Base-by-base conservation (phyloP, 208 protist species). In the Trypanosoma conorhini region DNA sequence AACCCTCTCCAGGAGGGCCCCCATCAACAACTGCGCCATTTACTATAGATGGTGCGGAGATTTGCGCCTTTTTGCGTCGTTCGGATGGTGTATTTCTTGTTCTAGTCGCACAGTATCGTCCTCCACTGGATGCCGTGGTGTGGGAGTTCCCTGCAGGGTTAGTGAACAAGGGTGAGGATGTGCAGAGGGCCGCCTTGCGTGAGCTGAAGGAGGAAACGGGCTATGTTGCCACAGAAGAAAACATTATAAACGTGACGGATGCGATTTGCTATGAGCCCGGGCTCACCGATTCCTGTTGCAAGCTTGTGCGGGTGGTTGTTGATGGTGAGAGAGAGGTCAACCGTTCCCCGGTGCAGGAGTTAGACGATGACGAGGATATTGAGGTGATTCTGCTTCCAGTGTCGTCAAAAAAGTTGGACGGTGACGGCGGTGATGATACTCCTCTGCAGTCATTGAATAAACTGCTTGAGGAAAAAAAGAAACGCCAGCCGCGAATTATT, bases 121-220 rank as follows among this genome's bases (percentile, higher is more conserved):
- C 88, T 9, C 87, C 92, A 2, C 24, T 96, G 22, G 87, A 92
- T 76, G 71, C 76, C 9, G 38, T 91, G 4, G 76, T 74, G 13
- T 42, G 94, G 19, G 89, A 96, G 54, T 94, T 96, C 79, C 92
- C 92, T 19, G 86, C 89, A 19, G 92, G 92, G 3, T 77, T 96
- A 56, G 72, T 96, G 21, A 87, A 96, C 46, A 71, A 57, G 1
- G 74, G 69, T 15, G 92, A 96, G 74, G 76, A 67, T 63, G 64
- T 80, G 13, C 72, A 62, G 4, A 44, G 61, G 21, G 85, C 88
- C n/a, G 88, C 88, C 2, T 71, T 96, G 44, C 84, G 92, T 19
- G 89, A 95, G 66, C 62, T 96, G 44, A 74, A 85, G 26, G 89
- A 96, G 69, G 89, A 96, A 76, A 96, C 91, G 0, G 91, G 91